phyloP scores from a whole-genome alignment of 129 eudicot species.

The Saussurea involucrata region DNA sequence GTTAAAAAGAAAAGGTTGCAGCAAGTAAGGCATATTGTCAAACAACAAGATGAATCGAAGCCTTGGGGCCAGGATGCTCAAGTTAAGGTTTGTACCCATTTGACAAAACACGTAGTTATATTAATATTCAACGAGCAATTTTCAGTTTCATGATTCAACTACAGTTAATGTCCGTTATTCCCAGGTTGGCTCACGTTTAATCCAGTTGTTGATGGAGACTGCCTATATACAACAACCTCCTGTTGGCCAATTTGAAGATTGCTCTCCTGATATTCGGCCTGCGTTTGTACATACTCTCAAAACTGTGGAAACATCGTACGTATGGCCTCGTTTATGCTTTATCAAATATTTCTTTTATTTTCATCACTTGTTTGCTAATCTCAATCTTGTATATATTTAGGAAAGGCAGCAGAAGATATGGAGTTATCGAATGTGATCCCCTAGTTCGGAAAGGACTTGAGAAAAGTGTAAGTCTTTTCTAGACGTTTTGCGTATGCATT shows the following conservation, averaged over 20 bases:
- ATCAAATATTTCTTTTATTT: background rate
- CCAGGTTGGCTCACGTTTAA: conserved; percentile 87
- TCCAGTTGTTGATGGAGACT: conserved; percentile 75
- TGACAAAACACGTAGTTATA: background rate
- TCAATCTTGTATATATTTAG: conserved; percentile 29
- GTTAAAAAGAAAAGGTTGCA: conserved; percentile 69
- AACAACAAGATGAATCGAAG: conserved; percentile 55
- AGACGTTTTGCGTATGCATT: background rate
- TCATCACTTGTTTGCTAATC: background rate
- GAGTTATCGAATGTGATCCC: conserved; percentile 93
- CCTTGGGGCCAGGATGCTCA: conserved; percentile 96
- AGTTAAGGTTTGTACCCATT: conserved; percentile 60
- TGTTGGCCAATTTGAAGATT: conserved; percentile 66
- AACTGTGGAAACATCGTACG: conserved; percentile 74
- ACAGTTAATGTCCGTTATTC: background rate
- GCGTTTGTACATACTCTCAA: conserved; percentile 78
- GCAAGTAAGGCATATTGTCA: conserved; percentile 59
- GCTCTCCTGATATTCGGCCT: conserved; percentile 90
- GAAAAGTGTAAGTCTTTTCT: conserved; percentile 61
- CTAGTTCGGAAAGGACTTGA: conserved; percentile 85
- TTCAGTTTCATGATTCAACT: conserved; percentile 1
- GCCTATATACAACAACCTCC: conserved; percentile 96
- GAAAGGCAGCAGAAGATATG: conserved; percentile 73
- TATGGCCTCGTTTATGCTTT: conserved; percentile 15
- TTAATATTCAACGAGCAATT: background rate